Base-by-base conservation (phyloP, 768 basidiomycete species). In the Suillus subluteus region DNA sequence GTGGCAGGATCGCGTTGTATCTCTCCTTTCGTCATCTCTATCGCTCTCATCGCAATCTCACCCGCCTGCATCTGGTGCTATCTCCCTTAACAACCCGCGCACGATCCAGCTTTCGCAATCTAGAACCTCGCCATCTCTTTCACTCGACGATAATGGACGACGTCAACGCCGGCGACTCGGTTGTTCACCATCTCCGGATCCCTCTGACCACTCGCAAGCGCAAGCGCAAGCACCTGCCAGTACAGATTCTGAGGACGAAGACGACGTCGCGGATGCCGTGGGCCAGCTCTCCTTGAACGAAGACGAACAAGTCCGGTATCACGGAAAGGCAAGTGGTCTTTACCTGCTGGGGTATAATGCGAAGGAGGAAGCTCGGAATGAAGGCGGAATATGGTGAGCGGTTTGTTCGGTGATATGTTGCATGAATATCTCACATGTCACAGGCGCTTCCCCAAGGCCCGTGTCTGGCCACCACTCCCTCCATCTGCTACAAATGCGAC, bases 261-360 rank as follows among this genome's bases (percentile, higher is more conserved):
- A 81, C 52, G 82, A 84, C 63, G 74, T 91, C 4, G 82, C 85
- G 40, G 88, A 89, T 65, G 94, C 92, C 37, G 85, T 95, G 6
- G 95, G 95, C 3, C 94, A 96, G 78, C 81, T 96, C 66, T 92
- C 91, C 68, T 72, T 96, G 70, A 95, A 96, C 72, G 95, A 96
- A 79, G 91, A 95, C 63, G 85, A 88, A 65, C 88, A 96, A 74
- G 88, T 96, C 15, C 81, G 95, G 44, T 96, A 90, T 76, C 95
- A 96, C 72, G 94, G 94, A 37, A 92, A 93, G 76, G 90, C 87
- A 5, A 92, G 91, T 66, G 93, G 94, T 2, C 76, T 95, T 68
- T 88, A 95, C 75, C 81, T 95, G 65, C 77, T 95, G 58, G 87
- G 87, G 18, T 80, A 80, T 69, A 85, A 86, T 66, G 86, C 87